Evolutionary conservation across 2,329 filamentous ascomycete genomes (phyloP).

Genomic region (Verruconis gallopava): DNA sequence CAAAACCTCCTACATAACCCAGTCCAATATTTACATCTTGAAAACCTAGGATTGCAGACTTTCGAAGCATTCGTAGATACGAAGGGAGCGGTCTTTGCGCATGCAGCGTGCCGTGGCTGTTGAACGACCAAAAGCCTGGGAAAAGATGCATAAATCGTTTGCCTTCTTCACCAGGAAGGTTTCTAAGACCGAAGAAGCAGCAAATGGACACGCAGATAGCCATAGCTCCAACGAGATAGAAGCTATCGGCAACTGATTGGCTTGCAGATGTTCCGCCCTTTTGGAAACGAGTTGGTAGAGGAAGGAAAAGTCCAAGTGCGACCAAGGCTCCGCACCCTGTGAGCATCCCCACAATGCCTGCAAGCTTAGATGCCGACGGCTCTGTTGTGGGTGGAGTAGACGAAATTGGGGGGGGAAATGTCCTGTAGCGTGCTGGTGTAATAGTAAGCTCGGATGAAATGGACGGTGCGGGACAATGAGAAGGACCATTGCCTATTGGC

Average conservation of each 20-base stretch:
- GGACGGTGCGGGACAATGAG: slow-evolving; percentile 51
- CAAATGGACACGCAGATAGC: slow-evolving; percentile 59
- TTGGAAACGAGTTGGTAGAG: slow-evolving; percentile 70
- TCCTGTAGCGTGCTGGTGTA: slow-evolving; percentile 40
- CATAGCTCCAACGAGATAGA: slow-evolving; percentile 70
- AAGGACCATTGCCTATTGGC: slow-evolving; percentile 24
- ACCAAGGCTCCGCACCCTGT: slow-evolving; percentile 86
- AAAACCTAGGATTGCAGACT: slow-evolving; percentile 48
- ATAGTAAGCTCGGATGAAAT: slow-evolving; percentile 65
- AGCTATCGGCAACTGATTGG: slow-evolving; percentile 67
- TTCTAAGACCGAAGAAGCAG: slow-evolving; percentile 65
- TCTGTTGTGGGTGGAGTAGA: slow-evolving; percentile 13
- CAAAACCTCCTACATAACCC: slow-evolving; percentile 87
- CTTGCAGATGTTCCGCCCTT: slow-evolving; percentile 58
- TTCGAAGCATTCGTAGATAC: slow-evolving; percentile 30
- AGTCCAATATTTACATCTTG: slow-evolving; percentile 67
- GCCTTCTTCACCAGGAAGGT: slow-evolving; percentile 56
- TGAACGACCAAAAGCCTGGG: no score
- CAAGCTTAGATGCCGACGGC: slow-evolving; percentile 49
- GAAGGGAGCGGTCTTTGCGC: slow-evolving; percentile 7
- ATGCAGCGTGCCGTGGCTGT: slow-evolving; percentile 14
- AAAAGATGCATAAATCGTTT: slow-evolving; percentile 52
- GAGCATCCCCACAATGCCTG: slow-evolving; percentile 82
- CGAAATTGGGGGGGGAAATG: slow-evolving; percentile 24
- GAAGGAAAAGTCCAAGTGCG: slow-evolving; percentile 69